Evolutionary conservation across 306 rosid genomes (phyloP), one percentile per base, ranked within the genome.

Genomic region (Delonix regia): DNA sequence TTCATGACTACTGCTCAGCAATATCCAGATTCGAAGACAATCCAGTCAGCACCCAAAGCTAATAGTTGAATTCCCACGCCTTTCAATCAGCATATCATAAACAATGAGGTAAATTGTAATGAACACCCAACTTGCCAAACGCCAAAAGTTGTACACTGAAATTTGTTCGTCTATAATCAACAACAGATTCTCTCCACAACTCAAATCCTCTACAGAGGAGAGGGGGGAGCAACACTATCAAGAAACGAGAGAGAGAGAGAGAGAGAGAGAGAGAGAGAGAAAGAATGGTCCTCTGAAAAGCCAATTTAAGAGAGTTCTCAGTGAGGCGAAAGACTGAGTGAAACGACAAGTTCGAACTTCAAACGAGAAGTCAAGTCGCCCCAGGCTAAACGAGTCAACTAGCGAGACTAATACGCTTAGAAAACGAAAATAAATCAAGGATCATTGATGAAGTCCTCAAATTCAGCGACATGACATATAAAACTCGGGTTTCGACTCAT

Each of bases 1-100:
- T 77, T 89, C 98, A 95, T 94, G 83, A 83, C 84, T 83, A 56
- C 66, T 64, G 62, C 66, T 28, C 73, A 39, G 55, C 34, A 62
- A 64, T 49, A 66, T 47, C 73, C 71, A 22, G 78, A 80, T 75
- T 48, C 79, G 77, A 84, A 74, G 30, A 34, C 25, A 63, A 71
- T 52, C 28, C 41, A 57, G 18, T 25, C 25, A 48, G 53, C 73
- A 72, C 45, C 67, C 82, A 81, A 76, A 52, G 51, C 86, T 39
- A 38, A 47, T 65, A 10, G 60, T 57, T 30, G 70, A 30, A 47
- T 65, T 72, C 80, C 80, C 82, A 59, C 59, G 64, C 62, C 68
- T 52, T 64, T 53, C 25, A 5, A 49, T 71, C 82, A 81, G 78
- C 73, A 71, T 4, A 74, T 45, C 24, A 42, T 25, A 7, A 68